phyloP scores from a whole-genome alignment of 1,284 basidiomycete genomes.

The Rhodotorula sp. region DNA sequence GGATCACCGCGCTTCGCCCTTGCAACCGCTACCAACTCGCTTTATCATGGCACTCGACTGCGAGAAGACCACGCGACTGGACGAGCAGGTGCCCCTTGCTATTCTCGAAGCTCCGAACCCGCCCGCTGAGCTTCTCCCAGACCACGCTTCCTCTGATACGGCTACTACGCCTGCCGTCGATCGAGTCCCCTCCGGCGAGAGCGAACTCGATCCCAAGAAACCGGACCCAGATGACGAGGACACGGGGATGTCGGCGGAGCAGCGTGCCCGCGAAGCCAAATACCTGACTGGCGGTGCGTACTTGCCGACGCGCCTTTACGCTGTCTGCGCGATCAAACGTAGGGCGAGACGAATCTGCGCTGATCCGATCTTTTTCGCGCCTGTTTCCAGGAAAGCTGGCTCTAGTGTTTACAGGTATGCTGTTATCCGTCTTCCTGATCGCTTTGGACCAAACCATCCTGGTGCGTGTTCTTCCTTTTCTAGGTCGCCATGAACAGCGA shows the following conservation, averaged over 20 bases:
- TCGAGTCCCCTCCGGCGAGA: not conserved
- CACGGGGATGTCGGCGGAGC: not conserved
- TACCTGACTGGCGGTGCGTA: constrained; percentile 31
- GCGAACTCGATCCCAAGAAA: not conserved
- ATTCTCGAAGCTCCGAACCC: not conserved
- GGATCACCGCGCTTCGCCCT: not conserved
- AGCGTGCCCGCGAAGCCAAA: constrained; percentile 11
- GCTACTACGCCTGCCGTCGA: not conserved
- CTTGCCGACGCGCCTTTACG: too few relatives aligned
- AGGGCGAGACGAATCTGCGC: not conserved
- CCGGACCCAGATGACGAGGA: not conserved
- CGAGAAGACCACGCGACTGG: not conserved
- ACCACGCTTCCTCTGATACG: not conserved
- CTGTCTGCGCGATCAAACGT: not conserved
- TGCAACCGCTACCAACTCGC: too few relatives aligned
- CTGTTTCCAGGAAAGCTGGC: constrained; percentile 28
- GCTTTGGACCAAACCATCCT: constrained; percentile 7
- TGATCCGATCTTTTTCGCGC: not conserved
- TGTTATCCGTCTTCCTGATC: constrained; percentile 22
- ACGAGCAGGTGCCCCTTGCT: not conserved
- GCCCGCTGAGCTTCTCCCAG: not conserved
- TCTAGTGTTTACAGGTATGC: constrained; percentile 40
- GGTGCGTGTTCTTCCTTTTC: not conserved
- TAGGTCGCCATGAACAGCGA: too few relatives aligned
- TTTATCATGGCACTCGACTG: not conserved